Evolutionary conservation across 176 grass and related monocot species (phyloP), one percentile per base, ranked within the genome.

Genomic region (Poa annua): DNA sequence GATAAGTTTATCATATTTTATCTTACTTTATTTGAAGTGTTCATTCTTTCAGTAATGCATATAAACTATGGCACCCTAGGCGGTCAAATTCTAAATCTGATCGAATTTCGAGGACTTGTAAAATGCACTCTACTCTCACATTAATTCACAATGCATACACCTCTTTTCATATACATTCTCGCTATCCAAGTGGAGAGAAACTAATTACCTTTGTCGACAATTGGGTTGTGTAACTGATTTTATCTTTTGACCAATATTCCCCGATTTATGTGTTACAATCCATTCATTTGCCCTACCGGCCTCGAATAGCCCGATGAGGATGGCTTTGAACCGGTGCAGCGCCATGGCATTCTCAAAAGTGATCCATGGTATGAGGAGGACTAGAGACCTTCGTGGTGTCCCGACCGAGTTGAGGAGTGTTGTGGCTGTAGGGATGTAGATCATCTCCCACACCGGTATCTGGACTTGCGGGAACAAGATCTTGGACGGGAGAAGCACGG

Each of bases 271-370:
- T 0, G 94, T 97, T n/a, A 97, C 88, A 53, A 93, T 93, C 94
- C 91, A 96, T 83, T 96, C 94, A 21, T 96, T 96, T 8, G 88
- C 91, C 63, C 90, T 90, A 35, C 84, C 86, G 0, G 91, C 84
- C 87, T 96, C 86, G 13, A 87, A 70, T 8, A 93, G 36, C 14
- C 94, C 94, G 1, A 96, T 91, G 32, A 89, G 60, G 34, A 87
- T 87, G 44, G 91, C 91, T 81, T 97, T 97, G 36, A 88, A 75
- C 48, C 91, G 86, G 70, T 97, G 91, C 55, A 93, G 5, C 4
- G 94, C 86, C 94, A 97, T 93, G 11, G 83, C 94, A 38, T 97
- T 97, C 86, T 97, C 94, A 71, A 96, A 96, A 15, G 87, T 70
- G 71, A 93, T 2, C 88, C 88, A 96, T 4, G 80, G 8, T 62